These are phyloP conservation scores for Boletus hoseneyae DNA, from an alignment of 1,284 basidiomycete species.

Conservation along the genomic window DNA sequence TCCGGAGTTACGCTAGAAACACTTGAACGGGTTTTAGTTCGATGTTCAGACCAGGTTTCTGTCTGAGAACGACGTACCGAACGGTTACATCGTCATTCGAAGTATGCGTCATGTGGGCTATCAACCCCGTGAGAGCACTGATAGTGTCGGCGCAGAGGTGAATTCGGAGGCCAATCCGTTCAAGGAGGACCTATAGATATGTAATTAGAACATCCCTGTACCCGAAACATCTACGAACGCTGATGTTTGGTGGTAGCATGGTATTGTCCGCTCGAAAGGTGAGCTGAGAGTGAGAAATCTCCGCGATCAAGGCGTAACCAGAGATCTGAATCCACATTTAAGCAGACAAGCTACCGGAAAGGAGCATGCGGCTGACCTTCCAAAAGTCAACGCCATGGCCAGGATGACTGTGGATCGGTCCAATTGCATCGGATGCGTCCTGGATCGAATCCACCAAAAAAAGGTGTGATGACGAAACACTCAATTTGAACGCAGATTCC, in stretches of 20 bases:
- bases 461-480: conserved; percentile 46
- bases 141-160: conserved; percentile 72
- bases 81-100: conserved; percentile 38
- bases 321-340: conserved; percentile 35
- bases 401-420: conserved; percentile 3
- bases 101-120: conserved; percentile 42
- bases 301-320: conserved; percentile 68
- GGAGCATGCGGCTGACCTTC: conserved; percentile 53
- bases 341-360: conserved; percentile 5
- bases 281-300: conserved; percentile 50
- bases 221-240: conserved; percentile 34
- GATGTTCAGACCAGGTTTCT: neutral
- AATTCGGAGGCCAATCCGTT: conserved; percentile 46
- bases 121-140: conserved; percentile 50
- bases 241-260: conserved; percentile 33
- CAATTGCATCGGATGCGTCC: conserved; percentile 28
- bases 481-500: conserved; percentile 51
- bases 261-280: conserved; percentile 36
- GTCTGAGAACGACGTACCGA: conserved; percentile 34
- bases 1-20: conserved; percentile 6
- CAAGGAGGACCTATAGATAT: conserved; percentile 42
- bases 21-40: conserved; percentile 11
- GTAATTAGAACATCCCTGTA: neutral
- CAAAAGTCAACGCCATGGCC: conserved; percentile 50
- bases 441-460: conserved; percentile 64